Conservation (phyloP, 257 asterid species). For the Gentiana dahurica region DNA sequence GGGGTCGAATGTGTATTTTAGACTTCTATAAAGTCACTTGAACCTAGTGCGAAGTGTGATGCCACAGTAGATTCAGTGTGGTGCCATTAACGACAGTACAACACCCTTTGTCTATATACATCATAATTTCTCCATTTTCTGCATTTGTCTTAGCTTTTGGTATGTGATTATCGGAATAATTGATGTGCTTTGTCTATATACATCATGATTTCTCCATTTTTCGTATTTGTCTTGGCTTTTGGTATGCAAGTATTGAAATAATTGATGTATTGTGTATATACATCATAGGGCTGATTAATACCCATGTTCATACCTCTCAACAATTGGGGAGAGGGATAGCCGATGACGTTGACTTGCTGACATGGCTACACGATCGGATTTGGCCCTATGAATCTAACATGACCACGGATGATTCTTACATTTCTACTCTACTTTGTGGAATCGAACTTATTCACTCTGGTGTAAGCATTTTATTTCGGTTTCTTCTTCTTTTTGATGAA, state of each 20-base stretch:
- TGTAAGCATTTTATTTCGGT: constrained; percentile 22
- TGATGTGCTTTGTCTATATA: too few species aligned
- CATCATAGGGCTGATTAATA: constrained; percentile 43
- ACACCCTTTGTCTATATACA: too few species aligned
- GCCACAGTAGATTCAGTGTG: too few species aligned
- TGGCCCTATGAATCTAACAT: constrained; percentile 81
- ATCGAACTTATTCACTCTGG: constrained; percentile 87
- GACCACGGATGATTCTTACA: constrained; percentile 61
- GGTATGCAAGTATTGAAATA: too few species aligned
- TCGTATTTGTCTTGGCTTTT: too few species aligned
- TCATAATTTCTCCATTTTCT: background rate
- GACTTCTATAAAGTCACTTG: too few species aligned
- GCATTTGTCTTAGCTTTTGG: too few species aligned
- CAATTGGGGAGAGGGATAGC: constrained; percentile 78
- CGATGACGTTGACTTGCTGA: constrained; percentile 65
- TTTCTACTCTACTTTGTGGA: constrained; percentile 69
- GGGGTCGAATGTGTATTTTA: too few species aligned
- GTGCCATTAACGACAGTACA: too few species aligned
- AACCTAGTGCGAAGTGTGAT: too few species aligned
- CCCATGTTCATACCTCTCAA: constrained; percentile 78
- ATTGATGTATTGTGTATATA: too few species aligned
- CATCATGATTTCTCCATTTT: background rate
- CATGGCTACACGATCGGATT: constrained; percentile 70
- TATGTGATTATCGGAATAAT: too few species aligned
- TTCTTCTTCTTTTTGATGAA: background rate